Conservation (phyloP, 192 early-diverging fungal genomes). For the Coemansia sp. region DNA sequence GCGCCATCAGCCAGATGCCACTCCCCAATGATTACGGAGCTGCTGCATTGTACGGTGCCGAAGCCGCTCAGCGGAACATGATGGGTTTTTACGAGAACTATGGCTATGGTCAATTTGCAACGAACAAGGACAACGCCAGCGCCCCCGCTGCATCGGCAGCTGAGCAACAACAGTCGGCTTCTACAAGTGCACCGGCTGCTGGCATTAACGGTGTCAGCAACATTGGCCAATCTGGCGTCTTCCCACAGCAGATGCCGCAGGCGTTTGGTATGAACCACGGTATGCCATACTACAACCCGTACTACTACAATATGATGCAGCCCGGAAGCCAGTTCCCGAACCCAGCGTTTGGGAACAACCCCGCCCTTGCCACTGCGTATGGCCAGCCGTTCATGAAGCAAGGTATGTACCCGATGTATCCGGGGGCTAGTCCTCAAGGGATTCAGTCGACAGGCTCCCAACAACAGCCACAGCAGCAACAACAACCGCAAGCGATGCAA, state of each 20-base stretch:
- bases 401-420: conserved; percentile 85
- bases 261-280: conserved; percentile 59
- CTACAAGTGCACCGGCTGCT: conserved; percentile 60
- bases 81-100: conserved; percentile 57
- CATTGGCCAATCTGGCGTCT: conserved; percentile 45
- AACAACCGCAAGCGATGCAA: conserved; percentile 39
- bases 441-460: conserved; percentile 37
- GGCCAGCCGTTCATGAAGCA: conserved; percentile 92
- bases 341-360: conserved; percentile 69
- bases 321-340: conserved; percentile 78
- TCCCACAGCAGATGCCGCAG: conserved; percentile 56
- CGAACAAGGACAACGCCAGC: conserved; percentile 41
- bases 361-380: conserved; percentile 63
- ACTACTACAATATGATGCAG: conserved; percentile 68
- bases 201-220: conserved; percentile 56
- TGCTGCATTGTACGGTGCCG: conserved; percentile 62
- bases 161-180: conserved; percentile 47
- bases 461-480: conserved; percentile 18
- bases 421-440: conserved; percentile 30
- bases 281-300: conserved; percentile 79
- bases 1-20: conserved; percentile 54
- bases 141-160: conserved; percentile 28
- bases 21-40: conserved; percentile 59
- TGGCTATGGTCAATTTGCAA: conserved; percentile 50
- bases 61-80: conserved; percentile 66